phyloP scores from a whole-genome alignment of 768 basidiomycete genomes.

The Fistulinella prunicolor region DNA sequence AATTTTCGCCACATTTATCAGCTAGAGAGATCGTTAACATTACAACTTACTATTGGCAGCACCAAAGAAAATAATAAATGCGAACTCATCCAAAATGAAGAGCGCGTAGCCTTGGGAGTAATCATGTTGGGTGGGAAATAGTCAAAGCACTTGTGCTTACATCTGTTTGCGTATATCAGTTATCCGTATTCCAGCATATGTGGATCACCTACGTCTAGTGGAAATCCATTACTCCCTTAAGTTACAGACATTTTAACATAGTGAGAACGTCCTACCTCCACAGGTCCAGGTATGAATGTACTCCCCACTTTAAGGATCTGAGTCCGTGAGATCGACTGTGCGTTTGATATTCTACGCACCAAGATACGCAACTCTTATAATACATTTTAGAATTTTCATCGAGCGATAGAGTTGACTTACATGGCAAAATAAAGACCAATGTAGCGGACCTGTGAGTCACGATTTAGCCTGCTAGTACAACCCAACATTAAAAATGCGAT shows the following conservation, averaged over 20 bases:
- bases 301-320: too few species aligned
- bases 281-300: too few species aligned
- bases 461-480: not conserved
- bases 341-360: not conserved
- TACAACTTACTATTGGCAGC: slow-evolving; percentile 5
- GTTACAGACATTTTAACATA: too few species aligned
- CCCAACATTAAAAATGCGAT: not conserved
- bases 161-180: not conserved
- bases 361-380: not conserved
- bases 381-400: not conserved
- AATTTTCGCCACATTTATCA: not conserved
- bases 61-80: slow-evolving; percentile 1
- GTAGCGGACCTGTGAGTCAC: slow-evolving; percentile 8
- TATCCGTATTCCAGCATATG: not conserved
- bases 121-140: not conserved
- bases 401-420: not conserved
- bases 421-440: slow-evolving; percentile 9
- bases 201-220: slow-evolving; percentile 1
- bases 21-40: not conserved
- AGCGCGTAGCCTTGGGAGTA: not conserved
- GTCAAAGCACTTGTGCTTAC: not conserved
- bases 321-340: too few species aligned
- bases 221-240: too few species aligned
- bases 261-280: too few species aligned
- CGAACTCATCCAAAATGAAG: not conserved